Evolutionary conservation across 805 yeast genomes (phyloP).

Genomic region (Kluyveromyces lactis): DNA sequence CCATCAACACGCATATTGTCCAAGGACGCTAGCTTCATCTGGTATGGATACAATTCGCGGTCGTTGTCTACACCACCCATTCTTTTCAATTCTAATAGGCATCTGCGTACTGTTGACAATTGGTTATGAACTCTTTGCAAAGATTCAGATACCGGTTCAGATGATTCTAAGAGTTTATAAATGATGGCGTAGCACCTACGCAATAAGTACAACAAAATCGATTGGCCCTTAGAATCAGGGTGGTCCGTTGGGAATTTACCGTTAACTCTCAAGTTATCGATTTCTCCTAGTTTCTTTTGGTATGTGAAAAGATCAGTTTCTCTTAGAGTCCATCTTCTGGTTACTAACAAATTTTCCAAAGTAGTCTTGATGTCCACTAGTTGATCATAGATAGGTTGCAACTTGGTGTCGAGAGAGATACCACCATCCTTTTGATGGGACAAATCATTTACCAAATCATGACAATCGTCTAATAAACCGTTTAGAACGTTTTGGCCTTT

Average conservation of each 20-base stretch:
- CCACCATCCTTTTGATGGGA: conserved; percentile 31
- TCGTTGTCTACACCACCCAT: conserved; percentile 85
- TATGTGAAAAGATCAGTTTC: conserved; percentile 88
- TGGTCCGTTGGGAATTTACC: conserved; percentile 42
- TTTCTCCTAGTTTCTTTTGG: conserved; percentile 62
- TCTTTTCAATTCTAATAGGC: conserved; percentile 80
- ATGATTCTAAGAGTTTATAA: conserved; percentile 79
- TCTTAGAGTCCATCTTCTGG: conserved; percentile 95
- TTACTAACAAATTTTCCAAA: conserved; percentile 74
- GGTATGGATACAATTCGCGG: conserved; percentile 92
- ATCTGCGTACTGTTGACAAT: conserved; percentile 81
- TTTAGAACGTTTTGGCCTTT: conserved; percentile 46
- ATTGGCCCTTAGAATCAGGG: conserved; percentile 43
- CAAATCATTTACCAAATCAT: conserved; percentile 63
- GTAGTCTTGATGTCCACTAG: conserved; percentile 60
- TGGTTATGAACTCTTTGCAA: conserved; percentile 92
- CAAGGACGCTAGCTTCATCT: conserved; percentile 82
- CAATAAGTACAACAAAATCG: conserved; percentile 62
- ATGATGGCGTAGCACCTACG: conserved; percentile 88
- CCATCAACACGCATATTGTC: conserved; percentile 88
- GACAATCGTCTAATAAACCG: conserved; percentile 78
- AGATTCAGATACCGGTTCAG: conserved; percentile 94
- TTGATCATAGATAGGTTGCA: conserved; percentile 53
- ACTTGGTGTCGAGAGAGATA: conserved; percentile 38
- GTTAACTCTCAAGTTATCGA: conserved; percentile 63